Percentiles rank a stretch among this genome's conserved stretches.
Conservation (phyloP, 2,329 filamentous ascomycete genomes). For the Plectosphaerella cucumerina region DNA sequence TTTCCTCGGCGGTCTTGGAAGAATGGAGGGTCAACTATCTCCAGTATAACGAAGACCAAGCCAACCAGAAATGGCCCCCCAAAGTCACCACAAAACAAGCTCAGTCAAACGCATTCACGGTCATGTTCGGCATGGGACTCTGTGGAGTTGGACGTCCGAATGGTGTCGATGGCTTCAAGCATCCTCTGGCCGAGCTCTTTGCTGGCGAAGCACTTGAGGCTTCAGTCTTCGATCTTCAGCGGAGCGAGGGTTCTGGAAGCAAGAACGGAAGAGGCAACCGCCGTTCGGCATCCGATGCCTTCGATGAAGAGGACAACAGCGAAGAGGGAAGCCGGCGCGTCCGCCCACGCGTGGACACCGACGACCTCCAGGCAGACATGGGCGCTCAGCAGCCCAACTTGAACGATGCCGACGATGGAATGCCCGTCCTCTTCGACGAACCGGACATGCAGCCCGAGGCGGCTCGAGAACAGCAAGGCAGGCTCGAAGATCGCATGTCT, state of each 20-base stretch:
- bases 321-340: slow-evolving; percentile 29
- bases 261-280: slow-evolving; percentile 22
- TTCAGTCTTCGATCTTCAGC: slow-evolving; percentile 26
- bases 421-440: slow-evolving; percentile 27
- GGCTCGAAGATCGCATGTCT: slow-evolving; percentile 62
- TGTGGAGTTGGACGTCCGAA: slow-evolving; percentile 28
- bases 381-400: too few species aligned
- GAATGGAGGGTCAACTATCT: not conserved
- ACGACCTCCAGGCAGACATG: slow-evolving; percentile 4
- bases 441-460: slow-evolving; percentile 48
- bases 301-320: slow-evolving; percentile 28
- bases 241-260: slow-evolving; percentile 9
- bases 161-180: slow-evolving; percentile 22
- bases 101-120: slow-evolving; percentile 34
- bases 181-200: slow-evolving; percentile 43
- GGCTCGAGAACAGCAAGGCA: slow-evolving; percentile 65
- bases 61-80: slow-evolving; percentile 18
- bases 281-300: slow-evolving; percentile 39
- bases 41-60: slow-evolving; percentile 37
- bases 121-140: slow-evolving; percentile 35
- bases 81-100: slow-evolving; percentile 28
- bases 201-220: slow-evolving; percentile 39
- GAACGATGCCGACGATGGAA: slow-evolving; percentile 17
- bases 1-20: not conserved
- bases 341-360: slow-evolving; percentile 26